Evolutionary conservation across 2,329 filamentous ascomycete species (phyloP).

Genomic region (Neocucurbitaria cava): DNA sequence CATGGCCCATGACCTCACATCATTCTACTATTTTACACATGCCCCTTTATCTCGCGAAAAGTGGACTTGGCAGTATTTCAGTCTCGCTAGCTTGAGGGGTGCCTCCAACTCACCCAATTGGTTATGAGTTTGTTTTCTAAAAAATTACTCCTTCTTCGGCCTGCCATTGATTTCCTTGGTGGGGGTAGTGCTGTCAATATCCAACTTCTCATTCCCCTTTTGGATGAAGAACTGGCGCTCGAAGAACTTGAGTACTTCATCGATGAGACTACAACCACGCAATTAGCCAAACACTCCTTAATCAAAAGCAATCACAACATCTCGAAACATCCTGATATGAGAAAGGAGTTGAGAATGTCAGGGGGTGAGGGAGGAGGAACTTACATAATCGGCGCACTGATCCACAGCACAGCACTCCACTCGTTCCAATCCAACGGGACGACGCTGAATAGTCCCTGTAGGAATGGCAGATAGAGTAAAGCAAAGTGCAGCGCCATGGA

Average conservation of each 20-base stretch:
- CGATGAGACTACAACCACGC: conserved; percentile 70
- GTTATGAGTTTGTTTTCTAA: no score
- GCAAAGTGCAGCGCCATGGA: conserved; percentile 96
- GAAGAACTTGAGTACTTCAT: conserved; percentile 80
- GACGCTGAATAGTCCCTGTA: conserved; percentile 90
- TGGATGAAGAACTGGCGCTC: conserved; percentile 60
- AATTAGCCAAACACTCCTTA: neutral
- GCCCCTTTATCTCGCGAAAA: no score
- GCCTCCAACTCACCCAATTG: no score
- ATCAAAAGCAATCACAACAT: no score
- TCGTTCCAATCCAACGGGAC: conserved; percentile 83
- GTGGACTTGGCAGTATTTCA: no score
- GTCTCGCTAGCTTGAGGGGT: no score
- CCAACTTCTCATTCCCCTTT: conserved; percentile 27
- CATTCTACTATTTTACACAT: no score
- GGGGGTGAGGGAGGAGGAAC: conserved; percentile 43
- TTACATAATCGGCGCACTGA: conserved; percentile 93
- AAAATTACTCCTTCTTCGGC: conserved; percentile 43
- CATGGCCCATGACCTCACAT: no score
- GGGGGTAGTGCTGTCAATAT: conserved; percentile 20
- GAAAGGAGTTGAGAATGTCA: neutral
- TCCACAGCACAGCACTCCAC: conserved; percentile 88
- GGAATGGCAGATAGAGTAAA: conserved; percentile 87
- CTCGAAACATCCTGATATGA: no score
- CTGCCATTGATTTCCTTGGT: conserved; percentile 30